These are phyloP conservation scores for Clathrospora elynae DNA, from an alignment of 2,329 filamentous ascomycete species.

Conservation along the genomic window DNA sequence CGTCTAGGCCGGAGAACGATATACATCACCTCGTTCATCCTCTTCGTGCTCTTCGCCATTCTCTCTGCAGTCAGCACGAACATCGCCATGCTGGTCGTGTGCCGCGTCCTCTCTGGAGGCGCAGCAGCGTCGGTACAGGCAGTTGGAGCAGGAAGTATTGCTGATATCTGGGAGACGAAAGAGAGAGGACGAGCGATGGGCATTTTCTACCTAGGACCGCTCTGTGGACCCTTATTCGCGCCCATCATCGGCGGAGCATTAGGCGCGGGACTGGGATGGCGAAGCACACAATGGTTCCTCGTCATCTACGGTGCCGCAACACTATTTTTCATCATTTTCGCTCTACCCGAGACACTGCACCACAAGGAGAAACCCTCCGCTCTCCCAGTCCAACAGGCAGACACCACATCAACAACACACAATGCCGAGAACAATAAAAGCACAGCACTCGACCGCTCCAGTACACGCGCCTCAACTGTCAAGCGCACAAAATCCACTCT, in stretches of 20 bases:
- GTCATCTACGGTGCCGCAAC: conserved; percentile 46
- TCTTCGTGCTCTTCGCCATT: conserved; percentile 43
- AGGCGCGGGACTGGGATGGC: conserved; percentile 42
- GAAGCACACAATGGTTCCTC: conserved; percentile 49
- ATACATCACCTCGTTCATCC: conserved; percentile 43
- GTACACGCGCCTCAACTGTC: conserved; percentile 44
- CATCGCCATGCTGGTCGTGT: conserved; percentile 47
- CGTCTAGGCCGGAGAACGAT: conserved; percentile 45
- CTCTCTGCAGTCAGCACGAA: conserved; percentile 43
- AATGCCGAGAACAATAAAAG: conserved; percentile 12
- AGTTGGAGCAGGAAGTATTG: conserved; percentile 47
- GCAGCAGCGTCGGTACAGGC: conserved; percentile 48
- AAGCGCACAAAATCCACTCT: conserved; percentile 39
- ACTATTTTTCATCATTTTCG: conserved; percentile 40
- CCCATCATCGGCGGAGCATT: conserved; percentile 49
- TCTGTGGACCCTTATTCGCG: conserved; percentile 47
- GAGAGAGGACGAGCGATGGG: conserved; percentile 49
- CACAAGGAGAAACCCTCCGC: conserved; percentile 13
- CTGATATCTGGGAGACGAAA: conserved; percentile 47
- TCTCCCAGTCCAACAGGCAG: conserved; percentile 1
- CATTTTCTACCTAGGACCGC: conserved; percentile 48
- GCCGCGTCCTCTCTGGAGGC: conserved; percentile 45
- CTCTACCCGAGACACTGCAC: conserved; percentile 44
- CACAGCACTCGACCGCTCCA: conserved; percentile 32
- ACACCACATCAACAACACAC: conserved; percentile 1